Evolutionary conservation across 1,284 basidiomycete genomes (phyloP).

Genomic region (Microbotryomycetes sp.): DNA sequence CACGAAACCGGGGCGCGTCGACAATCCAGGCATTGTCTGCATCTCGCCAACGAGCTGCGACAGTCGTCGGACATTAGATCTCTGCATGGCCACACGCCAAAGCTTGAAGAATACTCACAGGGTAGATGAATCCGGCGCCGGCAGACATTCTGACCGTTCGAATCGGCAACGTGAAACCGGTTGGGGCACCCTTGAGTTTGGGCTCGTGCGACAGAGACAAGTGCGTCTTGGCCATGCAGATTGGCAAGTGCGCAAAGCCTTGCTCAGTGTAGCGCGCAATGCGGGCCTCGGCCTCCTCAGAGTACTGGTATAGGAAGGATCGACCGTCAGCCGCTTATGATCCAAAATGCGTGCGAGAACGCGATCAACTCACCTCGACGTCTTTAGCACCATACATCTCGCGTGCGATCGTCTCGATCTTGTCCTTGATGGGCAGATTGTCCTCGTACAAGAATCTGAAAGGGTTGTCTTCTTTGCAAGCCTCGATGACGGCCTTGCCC

Average conservation of each 20-base stretch:
- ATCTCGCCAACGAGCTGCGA: slow-evolving; percentile 52
- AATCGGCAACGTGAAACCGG: slow-evolving; percentile 86
- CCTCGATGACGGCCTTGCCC: slow-evolving; percentile 75
- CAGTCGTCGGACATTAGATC: not conserved
- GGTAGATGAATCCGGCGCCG: slow-evolving; percentile 93
- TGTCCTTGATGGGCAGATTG: slow-evolving; percentile 71
- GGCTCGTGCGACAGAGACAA: slow-evolving; percentile 93
- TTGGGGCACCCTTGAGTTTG: slow-evolving; percentile 80
- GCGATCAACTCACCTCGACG: slow-evolving; percentile 58
- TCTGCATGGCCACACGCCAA: slow-evolving; percentile 8
- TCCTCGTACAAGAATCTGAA: slow-evolving; percentile 81
- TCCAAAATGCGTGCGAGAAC: not conserved
- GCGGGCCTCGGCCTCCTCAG: slow-evolving; percentile 70
- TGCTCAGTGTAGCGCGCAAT: slow-evolving; percentile 87
- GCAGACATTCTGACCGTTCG: slow-evolving; percentile 80
- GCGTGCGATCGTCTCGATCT: slow-evolving; percentile 77
- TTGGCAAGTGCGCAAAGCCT: slow-evolving; percentile 70
- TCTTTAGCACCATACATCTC: slow-evolving; percentile 88
- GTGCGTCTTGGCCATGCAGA: slow-evolving; percentile 79
- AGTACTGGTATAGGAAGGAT: slow-evolving; percentile 17
- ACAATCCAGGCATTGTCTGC: slow-evolving; percentile 96
- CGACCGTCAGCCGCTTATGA: not conserved
- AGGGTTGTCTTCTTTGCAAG: slow-evolving; percentile 61
- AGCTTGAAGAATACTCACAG: slow-evolving; percentile 61
- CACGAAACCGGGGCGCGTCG: slow-evolving; percentile 68